Conservation (phyloP, 2,329 filamentous ascomycete genomes). For the Colletotrichum echinochloae region DNA sequence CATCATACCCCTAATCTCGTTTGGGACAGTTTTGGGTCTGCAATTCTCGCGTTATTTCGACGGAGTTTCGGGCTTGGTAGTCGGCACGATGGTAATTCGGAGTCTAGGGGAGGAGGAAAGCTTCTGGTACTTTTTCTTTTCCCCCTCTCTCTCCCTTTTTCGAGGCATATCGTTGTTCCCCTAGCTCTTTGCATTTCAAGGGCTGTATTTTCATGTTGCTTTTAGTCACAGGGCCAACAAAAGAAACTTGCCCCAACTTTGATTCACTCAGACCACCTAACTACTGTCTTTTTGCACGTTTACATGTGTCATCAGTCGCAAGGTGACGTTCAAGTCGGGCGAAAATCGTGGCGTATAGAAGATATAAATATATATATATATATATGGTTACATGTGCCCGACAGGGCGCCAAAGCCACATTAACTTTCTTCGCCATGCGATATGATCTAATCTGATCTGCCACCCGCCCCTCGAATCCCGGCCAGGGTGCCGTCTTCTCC, state of each 20-base stretch:
- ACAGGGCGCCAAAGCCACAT: background rate
- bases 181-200: conserved; percentile 15
- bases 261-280: background rate
- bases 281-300: background rate
- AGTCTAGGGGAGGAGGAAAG: conserved; percentile 32
- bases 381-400: too few species aligned
- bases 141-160: too few species aligned
- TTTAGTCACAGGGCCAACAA: conserved; percentile 26
- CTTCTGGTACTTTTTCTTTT: conserved; percentile 4
- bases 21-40: conserved; percentile 35
- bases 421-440: background rate
- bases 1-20: conserved; percentile 40
- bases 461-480: background rate
- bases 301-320: too few species aligned
- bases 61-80: conserved; percentile 26
- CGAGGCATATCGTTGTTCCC: conserved; percentile 20
- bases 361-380: too few species aligned
- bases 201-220: conserved; percentile 10
- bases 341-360: background rate
- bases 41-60: conserved; percentile 30
- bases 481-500: background rate
- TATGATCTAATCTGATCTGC: background rate
- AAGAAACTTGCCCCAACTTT: conserved; percentile 7
- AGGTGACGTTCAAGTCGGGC: background rate
- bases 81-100: conserved; percentile 32